phyloP scores from a whole-genome alignment of 1,139 yeast species.

The Yamadazyma sp. region DNA sequence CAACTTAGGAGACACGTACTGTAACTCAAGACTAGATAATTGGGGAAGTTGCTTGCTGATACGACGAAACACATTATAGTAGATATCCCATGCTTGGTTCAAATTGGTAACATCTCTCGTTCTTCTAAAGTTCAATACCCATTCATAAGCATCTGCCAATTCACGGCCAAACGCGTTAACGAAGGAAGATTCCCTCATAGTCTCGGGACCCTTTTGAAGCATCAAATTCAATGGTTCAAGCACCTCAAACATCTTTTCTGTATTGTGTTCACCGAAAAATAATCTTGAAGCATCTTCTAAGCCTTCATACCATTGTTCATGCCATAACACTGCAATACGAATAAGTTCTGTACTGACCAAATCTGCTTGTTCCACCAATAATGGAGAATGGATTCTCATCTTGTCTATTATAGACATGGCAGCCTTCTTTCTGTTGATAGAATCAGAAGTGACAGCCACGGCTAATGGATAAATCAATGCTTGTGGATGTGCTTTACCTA shows the following conservation, averaged over 20 bases:
- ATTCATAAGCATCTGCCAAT: conserved; percentile 86
- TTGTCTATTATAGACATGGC: conserved; percentile 90
- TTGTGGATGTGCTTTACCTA: conserved; percentile 96
- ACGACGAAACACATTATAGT: conserved; percentile 88
- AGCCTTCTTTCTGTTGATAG: conserved; percentile 84
- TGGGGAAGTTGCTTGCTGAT: conserved; percentile 89
- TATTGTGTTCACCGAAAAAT: conserved; percentile 92
- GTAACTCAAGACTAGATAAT: conserved; percentile 80
- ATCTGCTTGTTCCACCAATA: conserved; percentile 87
- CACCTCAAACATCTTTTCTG: conserved; percentile 91
- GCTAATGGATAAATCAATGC: conserved; percentile 94
- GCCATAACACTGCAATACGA: conserved; percentile 95
- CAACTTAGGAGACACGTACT: conserved; percentile 89
- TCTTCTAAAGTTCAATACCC: conserved; percentile 83
- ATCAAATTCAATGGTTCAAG: conserved; percentile 85
- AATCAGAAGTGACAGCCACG: conserved; percentile 94
- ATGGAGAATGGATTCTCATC: conserved; percentile 85
- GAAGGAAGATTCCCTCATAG: conserved; percentile 90
- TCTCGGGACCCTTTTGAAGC: conserved; percentile 86
- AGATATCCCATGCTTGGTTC: conserved; percentile 97
- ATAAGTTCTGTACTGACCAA: conserved; percentile 91
- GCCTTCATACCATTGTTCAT: conserved; percentile 98
- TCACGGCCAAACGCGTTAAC: conserved; percentile 94
- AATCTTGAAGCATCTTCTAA: conserved; percentile 93
- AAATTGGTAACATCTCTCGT: conserved; percentile 85